phyloP scores from a whole-genome alignment of 257 asterid genomes.

The Anisodus tanguticus region DNA sequence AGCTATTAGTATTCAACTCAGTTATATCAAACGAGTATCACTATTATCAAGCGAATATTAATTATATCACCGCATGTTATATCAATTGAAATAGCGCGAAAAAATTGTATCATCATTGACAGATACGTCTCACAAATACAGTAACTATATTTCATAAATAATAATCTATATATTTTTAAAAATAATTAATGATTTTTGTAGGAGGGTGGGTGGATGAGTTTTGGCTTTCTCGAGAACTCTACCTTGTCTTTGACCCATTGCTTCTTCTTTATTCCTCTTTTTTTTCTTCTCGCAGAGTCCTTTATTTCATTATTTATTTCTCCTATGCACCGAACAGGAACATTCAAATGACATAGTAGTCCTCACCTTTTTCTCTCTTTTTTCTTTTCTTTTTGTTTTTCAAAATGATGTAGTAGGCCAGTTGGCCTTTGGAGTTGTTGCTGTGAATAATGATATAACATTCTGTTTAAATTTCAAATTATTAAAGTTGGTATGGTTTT shows the following conservation, averaged over 20 bases:
- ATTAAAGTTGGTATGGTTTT: conserved; percentile 12
- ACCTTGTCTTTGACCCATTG: conserved; percentile 28
- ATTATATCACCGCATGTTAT: no score
- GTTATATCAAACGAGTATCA: no score
- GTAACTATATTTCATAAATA: no score
- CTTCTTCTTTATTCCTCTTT: not conserved
- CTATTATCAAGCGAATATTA: no score
- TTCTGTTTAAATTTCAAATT: conserved; percentile 29
- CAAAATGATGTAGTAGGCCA: not conserved
- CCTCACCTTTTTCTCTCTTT: not conserved
- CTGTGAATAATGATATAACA: conserved; percentile 11
- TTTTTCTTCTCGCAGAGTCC: not conserved
- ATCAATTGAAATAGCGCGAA: no score
- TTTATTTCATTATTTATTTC: conserved; percentile 12
- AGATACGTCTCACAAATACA: no score
- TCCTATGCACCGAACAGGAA: not conserved
- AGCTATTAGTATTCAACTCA: no score
- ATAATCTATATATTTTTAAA: no score
- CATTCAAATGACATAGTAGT: conserved; percentile 6
- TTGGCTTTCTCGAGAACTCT: conserved; percentile 27
- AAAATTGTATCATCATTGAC: no score
- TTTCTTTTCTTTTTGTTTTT: not conserved
- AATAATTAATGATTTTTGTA: not conserved
- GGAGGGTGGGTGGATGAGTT: not conserved
- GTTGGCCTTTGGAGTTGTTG: conserved; percentile 22